Base-by-base conservation (phyloP, 2,329 filamentous ascomycete genomes). In the Trichothecium sympodiale region DNA sequence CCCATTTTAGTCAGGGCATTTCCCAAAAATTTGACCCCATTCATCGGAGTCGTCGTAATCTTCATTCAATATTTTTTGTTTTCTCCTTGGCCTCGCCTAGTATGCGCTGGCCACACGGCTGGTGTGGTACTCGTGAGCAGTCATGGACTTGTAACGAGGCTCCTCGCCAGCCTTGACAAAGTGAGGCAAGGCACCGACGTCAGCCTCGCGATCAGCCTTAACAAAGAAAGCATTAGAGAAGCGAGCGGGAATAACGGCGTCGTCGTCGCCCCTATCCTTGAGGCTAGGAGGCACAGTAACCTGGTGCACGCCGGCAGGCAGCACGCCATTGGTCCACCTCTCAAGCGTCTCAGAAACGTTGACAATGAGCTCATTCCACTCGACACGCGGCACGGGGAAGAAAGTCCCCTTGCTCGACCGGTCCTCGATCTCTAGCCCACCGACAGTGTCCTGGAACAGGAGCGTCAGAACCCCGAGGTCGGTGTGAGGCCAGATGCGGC, bases 331-430 rank as follows among this genome's bases (percentile, higher is more conserved):
- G 2, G 59, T 60, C 45, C 54, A 46, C 0, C 60, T 52, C 44
- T 63, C 51, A 3, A 65, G 39, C 0, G 49, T 60, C 34, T 65
- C 60, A 5, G 56, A 51, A 12, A 61, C 55, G 43, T 62, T 63
- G 34, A 65, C 48, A 17, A 62, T 49, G 6, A 65, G 51, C 17
- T 55, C 48, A 0, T 42, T 46, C 0, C 40, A 44, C 0, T 50
- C 50, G 3, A 37, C 35, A 0, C 48, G 47, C n/a, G 46, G 44
- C 1, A 54, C 43, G 7, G 46, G 42, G 14, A 41, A 37, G 36
- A 50, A 55, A 3, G 39, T 45, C 3, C 51, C 51, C 2, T 41
- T 38, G 3, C 46, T 34, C 1, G 36, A 40, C 12, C 50, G 51
- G 20, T 54, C 51, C 5, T 54, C 49, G 0, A 55, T 40, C 32